Evolutionary conservation across 2,329 filamentous ascomycete species (phyloP), one percentile per base, ranked within the genome.

Genomic region (Neofusicoccum sp.): DNA sequence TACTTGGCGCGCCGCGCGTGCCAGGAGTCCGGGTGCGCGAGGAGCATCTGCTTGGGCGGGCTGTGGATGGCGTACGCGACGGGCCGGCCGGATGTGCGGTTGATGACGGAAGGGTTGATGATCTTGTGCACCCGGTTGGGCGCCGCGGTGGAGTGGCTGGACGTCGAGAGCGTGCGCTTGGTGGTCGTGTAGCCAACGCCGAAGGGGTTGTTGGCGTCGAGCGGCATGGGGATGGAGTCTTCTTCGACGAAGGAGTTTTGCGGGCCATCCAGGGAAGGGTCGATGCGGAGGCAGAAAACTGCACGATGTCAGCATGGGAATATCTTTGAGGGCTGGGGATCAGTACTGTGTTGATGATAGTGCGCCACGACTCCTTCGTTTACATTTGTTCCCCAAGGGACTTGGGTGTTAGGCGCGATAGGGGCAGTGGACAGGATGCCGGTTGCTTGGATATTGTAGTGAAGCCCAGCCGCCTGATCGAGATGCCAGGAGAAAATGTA

Each of bases 21-120:
- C 41, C 65, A 70, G 0, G 68, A 69, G 1, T 56, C 49, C 1
- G 64, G 63, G 51, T 69, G 64, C 1, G 69, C 65, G 7, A 71
- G 67, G 3, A 71, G 56, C 61, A 67, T 63, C 45, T 71, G 70
- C 58, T 65, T 68, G 40, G 65, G 63, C 4, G 57, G 65, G 7
- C 79, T 78, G 3, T 76, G 64, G 33, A 85, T 71, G 66, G 81
- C 82, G 70, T 82, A 84, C 0, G 75, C 81, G 0, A 83, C 74
- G 6, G 76, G 76, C 61, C 77, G 79, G n/a, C 79, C 78, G 7
- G 80, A 82, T 26, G 82, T 71, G 1, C 68, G 67, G 62, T 85
- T 85, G 58, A 70, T 75, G 64, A 76, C 76, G 12, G 64, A 68
- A 6, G 74, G 67, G 63, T 82, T 84, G 65, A 83, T 76, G 38